These are phyloP conservation scores for Stentor coeruleus DNA, from an alignment of 73 alveolate genomes.

Conservation along the genomic window DNA sequence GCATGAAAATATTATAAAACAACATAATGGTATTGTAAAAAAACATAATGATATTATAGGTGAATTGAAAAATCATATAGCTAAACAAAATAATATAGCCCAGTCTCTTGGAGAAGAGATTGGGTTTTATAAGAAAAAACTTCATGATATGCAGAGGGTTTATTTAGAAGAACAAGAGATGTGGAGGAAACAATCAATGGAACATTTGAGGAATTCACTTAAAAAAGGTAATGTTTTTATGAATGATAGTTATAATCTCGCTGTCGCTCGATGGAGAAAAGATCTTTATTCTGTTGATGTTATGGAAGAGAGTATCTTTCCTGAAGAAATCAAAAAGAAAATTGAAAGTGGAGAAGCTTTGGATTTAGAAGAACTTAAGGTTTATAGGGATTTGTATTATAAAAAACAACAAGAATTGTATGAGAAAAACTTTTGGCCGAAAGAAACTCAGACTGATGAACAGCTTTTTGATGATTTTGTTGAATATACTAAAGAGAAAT, in stretches of 20 bases:
- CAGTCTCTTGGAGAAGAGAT: background rate
- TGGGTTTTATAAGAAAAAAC: background rate
- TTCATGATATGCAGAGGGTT: background rate
- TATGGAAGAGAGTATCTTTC: background rate
- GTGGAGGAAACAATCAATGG: background rate
- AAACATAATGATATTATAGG: background rate
- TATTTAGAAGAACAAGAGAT: background rate
- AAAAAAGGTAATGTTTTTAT: background rate
- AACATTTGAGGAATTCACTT: background rate
- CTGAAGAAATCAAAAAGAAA: background rate
- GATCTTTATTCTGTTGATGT: background rate
- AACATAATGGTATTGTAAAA: background rate
- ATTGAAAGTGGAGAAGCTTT: background rate
- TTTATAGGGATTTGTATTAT: background rate
- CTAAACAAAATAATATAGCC: background rate
- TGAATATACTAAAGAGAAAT: too few relatives aligned
- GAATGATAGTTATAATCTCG: background rate
- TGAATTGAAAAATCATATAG: background rate
- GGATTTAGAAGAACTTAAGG: background rate
- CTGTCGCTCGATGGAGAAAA: background rate
- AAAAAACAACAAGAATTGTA: background rate
- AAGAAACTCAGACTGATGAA: background rate
- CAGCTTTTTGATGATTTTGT: too few relatives aligned
- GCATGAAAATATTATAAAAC: background rate
- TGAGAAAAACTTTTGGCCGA: background rate